Percentiles rank a stretch among this genome's conserved stretches.
phyloP scores from a whole-genome alignment of 257 asterid genomes.

The Buddleja alternifolia region DNA sequence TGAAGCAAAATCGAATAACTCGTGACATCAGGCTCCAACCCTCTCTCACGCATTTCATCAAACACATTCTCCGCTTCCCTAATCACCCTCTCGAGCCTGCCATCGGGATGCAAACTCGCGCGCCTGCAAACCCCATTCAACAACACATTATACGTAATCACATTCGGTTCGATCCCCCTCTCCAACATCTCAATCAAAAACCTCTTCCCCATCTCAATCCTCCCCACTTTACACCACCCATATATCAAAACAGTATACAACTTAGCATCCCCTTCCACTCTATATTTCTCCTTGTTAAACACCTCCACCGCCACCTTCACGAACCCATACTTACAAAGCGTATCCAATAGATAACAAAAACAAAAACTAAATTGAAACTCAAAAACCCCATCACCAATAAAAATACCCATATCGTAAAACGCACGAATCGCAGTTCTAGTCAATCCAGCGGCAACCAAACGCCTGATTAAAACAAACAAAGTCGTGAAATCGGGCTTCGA shows the following conservation, averaged over 20 bases:
- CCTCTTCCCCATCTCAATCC: constrained; percentile 62
- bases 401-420: constrained; percentile 67
- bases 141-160: constrained; percentile 75
- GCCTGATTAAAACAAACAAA: constrained; percentile 65
- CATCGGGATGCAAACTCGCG: constrained; percentile 76
- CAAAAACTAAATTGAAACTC: constrained; percentile 41
- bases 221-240: constrained; percentile 89
- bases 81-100: constrained; percentile 68
- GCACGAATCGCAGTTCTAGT: constrained; percentile 77
- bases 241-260: constrained; percentile 74
- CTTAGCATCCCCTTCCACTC: constrained; percentile 54
- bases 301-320: constrained; percentile 81
- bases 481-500: constrained; percentile 75
- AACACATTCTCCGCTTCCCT: constrained; percentile 73
- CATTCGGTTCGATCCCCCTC: constrained; percentile 73
- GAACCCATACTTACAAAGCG: constrained; percentile 87
- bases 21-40: constrained; percentile 82
- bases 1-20: constrained; percentile 81
- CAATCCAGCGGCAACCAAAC: constrained; percentile 69
- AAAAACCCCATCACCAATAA: constrained; percentile 45
- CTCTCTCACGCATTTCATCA: constrained; percentile 67
- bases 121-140: constrained; percentile 86
- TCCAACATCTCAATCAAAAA: constrained; percentile 72
- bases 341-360: constrained; percentile 71
- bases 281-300: constrained; percentile 75